A percentile compares a stretch with the other conserved stretches of the same genome.
These are phyloP conservation scores for Hymenoscyphus scutula DNA, from an alignment of 2,329 filamentous ascomycete genomes.

Conservation along the genomic window DNA sequence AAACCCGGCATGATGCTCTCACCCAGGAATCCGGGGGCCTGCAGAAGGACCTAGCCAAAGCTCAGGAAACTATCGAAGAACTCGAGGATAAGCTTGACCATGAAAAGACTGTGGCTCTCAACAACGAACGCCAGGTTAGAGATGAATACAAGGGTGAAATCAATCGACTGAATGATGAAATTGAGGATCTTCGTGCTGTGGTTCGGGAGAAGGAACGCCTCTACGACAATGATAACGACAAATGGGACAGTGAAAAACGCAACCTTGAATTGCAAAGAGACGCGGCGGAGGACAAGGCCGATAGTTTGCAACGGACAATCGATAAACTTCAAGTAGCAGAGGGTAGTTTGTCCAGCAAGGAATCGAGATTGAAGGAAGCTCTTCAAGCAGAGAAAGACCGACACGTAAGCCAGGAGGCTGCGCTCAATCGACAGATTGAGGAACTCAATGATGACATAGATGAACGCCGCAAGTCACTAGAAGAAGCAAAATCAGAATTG, in stretches of 20 bases:
- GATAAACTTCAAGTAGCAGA: constrained; percentile 67
- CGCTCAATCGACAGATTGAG: constrained; percentile 70
- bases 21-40: constrained; percentile 64
- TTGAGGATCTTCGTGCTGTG: constrained; percentile 56
- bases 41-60: constrained; percentile 58
- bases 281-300: constrained; percentile 64
- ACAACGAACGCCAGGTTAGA: constrained; percentile 60
- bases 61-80: constrained; percentile 43
- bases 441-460: constrained; percentile 71
- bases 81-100: constrained; percentile 49
- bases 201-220: constrained; percentile 66
- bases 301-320: constrained; percentile 67
- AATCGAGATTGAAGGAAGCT: constrained; percentile 64
- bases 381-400: constrained; percentile 70
- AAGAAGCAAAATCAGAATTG: constrained; percentile 64
- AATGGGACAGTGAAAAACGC: constrained; percentile 67
- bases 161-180: constrained; percentile 49
- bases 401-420: constrained; percentile 67
- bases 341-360: constrained; percentile 64
- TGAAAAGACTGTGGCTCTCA: constrained; percentile 38
- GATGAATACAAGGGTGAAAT: constrained; percentile 54
- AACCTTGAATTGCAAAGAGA: constrained; percentile 64
- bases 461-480: constrained; percentile 62
- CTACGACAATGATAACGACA: constrained; percentile 68
- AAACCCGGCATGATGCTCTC: constrained; percentile 66